phyloP scores from a whole-genome alignment of 2,329 filamentous ascomycete species.

The Botryotinia convoluta region DNA sequence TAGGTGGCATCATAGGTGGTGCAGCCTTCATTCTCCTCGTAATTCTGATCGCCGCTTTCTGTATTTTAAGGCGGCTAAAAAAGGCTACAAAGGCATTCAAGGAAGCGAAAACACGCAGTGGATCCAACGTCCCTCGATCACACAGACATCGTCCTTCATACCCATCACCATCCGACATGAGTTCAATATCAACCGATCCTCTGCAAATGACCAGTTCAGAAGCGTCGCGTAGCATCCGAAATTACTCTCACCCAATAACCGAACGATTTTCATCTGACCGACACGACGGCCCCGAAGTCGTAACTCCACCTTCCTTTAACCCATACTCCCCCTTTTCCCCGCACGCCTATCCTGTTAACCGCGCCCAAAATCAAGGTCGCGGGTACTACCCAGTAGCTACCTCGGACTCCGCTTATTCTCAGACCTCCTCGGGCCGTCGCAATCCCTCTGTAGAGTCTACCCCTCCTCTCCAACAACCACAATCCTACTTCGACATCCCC shows the following conservation, averaged over 20 bases:
- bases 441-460: constrained; percentile 13
- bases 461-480: constrained; percentile 7
- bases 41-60: constrained; percentile 47
- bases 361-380: neutral
- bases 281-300: constrained; percentile 25
- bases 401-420: constrained; percentile 17
- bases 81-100: constrained; percentile 38
- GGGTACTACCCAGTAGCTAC: constrained; percentile 15
- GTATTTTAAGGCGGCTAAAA: constrained; percentile 51
- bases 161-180: constrained; percentile 24
- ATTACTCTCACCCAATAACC: constrained; percentile 24
- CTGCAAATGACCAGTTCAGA: constrained; percentile 32
- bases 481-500: constrained; percentile 16
- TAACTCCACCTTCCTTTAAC: constrained; percentile 26
- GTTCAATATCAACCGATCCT: constrained; percentile 35
- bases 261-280: constrained; percentile 23
- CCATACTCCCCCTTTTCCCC: constrained; percentile 17
- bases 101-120: constrained; percentile 28
- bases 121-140: constrained; percentile 24
- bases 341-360: neutral
- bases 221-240: constrained; percentile 22
- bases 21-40: constrained; percentile 48
- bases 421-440: constrained; percentile 1
- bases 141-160: constrained; percentile 16
- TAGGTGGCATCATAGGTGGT: constrained; percentile 55